A percentile compares a stretch with the other conserved stretches of the same genome.
phyloP scores from a whole-genome alignment of 306 rosid species.

The Hippophae tibetana region DNA sequence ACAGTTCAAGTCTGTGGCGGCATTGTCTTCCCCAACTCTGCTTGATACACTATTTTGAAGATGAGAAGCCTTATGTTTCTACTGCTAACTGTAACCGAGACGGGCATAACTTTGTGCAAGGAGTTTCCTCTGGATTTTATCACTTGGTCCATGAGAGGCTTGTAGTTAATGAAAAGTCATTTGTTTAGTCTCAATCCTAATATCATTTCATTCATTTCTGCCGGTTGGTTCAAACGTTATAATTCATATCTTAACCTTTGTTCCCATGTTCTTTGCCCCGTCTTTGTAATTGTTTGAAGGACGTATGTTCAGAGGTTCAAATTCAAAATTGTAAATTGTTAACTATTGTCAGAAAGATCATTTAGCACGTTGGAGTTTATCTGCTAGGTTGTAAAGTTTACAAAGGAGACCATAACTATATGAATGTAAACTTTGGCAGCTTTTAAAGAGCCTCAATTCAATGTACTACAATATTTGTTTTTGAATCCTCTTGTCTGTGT shows the following conservation, averaged over 20 bases:
- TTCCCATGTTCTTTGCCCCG: constrained; percentile 17
- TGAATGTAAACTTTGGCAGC: constrained; percentile 12
- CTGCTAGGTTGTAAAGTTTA: constrained; percentile 16
- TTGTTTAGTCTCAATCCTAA: constrained; percentile 25
- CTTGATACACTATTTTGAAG: constrained; percentile 45
- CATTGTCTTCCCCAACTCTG: constrained; percentile 56
- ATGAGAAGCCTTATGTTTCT: background rate
- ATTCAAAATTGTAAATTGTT: constrained; percentile 8
- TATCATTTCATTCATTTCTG: constrained; percentile 25
- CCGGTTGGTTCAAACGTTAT: constrained; percentile 24
- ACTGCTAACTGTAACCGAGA: background rate
- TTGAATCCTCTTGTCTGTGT: background rate
- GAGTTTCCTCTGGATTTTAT: constrained; percentile 20
- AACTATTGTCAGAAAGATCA: constrained; percentile 1
- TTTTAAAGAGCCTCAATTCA: constrained; percentile 5
- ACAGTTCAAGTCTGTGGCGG: constrained; percentile 70
- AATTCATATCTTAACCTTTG: constrained; percentile 31
- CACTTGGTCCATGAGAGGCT: constrained; percentile 19
- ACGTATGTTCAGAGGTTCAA: constrained; percentile 1
- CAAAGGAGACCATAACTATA: constrained; percentile 1
- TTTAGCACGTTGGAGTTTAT: constrained; percentile 9
- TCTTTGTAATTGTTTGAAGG: constrained; percentile 11
- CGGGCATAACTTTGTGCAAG: constrained; percentile 15
- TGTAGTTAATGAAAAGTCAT: constrained; percentile 12
- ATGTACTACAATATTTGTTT: background rate